Conservation (phyloP, 1,284 basidiomycete genomes). For the Singerocomus inundabilis region DNA sequence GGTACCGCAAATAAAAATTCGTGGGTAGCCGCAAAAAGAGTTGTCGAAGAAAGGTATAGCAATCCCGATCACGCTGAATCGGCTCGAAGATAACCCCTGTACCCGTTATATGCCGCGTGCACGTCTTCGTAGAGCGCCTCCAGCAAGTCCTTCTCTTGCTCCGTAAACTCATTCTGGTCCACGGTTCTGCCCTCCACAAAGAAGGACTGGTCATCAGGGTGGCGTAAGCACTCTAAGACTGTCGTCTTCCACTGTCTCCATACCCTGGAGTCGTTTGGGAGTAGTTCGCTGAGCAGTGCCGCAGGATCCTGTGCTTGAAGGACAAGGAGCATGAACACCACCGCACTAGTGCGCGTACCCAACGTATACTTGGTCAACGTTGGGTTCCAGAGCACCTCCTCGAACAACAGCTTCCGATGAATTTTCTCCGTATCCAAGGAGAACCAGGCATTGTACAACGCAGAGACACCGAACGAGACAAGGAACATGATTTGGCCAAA, state of each 20-base stretch:
- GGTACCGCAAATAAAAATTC: too few species aligned
- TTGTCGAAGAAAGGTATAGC: too few species aligned
- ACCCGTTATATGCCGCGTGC: constrained; percentile 7
- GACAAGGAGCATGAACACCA: constrained; percentile 23
- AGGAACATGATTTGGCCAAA: constrained; percentile 33
- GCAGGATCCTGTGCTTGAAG: constrained; percentile 9
- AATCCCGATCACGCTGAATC: not conserved
- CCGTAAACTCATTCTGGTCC: constrained; percentile 3
- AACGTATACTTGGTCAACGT: constrained; percentile 18
- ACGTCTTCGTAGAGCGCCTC: constrained; percentile 16
- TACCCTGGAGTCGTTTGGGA: constrained; percentile 20
- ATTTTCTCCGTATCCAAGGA: constrained; percentile 25
- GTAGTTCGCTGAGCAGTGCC: constrained; percentile 16
- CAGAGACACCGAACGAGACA: constrained; percentile 21
- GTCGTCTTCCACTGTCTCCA: constrained; percentile 18
- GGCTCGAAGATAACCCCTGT: not conserved
- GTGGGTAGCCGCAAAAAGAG: too few species aligned
- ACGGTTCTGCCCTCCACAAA: not conserved
- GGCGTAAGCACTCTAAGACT: constrained; percentile 1
- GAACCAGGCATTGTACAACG: constrained; percentile 19
- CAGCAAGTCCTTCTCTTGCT: constrained; percentile 9
- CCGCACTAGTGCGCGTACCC: constrained; percentile 22
- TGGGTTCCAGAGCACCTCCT: constrained; percentile 12
- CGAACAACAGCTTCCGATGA: constrained; percentile 16
- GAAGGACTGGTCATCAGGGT: not conserved